Conservation (phyloP, 2,329 filamentous ascomycete genomes). For the Trichoderma sp. region DNA sequence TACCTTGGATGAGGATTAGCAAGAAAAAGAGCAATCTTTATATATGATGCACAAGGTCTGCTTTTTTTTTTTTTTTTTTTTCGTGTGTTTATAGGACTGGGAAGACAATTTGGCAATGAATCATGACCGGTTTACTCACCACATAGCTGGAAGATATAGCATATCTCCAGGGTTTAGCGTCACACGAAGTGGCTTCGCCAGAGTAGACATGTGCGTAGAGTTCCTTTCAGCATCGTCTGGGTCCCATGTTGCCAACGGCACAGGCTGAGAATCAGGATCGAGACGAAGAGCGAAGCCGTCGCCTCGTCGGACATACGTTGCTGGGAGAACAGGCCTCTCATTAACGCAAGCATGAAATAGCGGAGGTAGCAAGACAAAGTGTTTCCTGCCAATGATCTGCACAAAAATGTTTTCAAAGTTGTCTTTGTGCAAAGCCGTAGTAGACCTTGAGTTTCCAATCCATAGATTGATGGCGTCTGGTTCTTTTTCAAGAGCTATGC, state of each 20-base stretch:
- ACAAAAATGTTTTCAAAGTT: conserved; percentile 86
- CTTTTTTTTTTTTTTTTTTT: too few relatives aligned
- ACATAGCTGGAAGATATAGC: conserved; percentile 79
- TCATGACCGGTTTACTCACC: conserved; percentile 50
- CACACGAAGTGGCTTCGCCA: conserved; percentile 64
- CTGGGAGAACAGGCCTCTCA: conserved; percentile 59
- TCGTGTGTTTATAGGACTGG: not conserved
- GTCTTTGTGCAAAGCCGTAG: conserved; percentile 76
- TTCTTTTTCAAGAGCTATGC: conserved; percentile 64
- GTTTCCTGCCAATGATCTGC: conserved; percentile 71
- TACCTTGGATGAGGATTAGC: conserved; percentile 50
- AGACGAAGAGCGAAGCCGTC: conserved; percentile 36
- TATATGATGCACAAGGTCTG: not conserved
- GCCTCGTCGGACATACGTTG: conserved; percentile 55
- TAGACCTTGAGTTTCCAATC: conserved; percentile 72
- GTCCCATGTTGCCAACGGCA: conserved; percentile 76
- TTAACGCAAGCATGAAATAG: conserved; percentile 68
- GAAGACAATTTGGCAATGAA: not conserved
- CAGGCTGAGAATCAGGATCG: conserved; percentile 40
- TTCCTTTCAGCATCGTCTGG: conserved; percentile 58
- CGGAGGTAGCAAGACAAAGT: conserved; percentile 75
- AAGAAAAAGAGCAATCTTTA: not conserved
- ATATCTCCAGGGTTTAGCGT: conserved; percentile 74
- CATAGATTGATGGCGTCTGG: conserved; percentile 82
- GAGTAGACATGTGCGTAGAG: conserved; percentile 59